Evolutionary conservation across 805 yeast genomes (phyloP), one percentile per base, ranked within the genome.

Genomic region (Lachancea sp.): DNA sequence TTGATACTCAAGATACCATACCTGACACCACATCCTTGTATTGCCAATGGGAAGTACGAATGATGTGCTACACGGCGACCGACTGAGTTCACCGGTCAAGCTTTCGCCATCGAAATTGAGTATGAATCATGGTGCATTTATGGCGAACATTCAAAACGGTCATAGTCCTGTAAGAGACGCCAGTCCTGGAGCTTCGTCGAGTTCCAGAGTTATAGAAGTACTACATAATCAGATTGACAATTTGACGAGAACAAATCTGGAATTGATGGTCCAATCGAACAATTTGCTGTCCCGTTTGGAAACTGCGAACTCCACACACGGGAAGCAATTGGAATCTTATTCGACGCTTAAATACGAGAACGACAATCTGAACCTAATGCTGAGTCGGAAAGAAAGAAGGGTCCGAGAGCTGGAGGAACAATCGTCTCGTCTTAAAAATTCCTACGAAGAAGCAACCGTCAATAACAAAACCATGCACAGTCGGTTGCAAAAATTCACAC

Each of bases 311-410:
- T 54, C 68, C 56, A 53, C 53, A 52, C 59, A 68, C 70, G 36
- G 67, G 49, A 79, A 78, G 60, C 76, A 80, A 49, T 67, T 72
- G 54, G 71, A 76, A 42, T 65, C 72, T 25, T 56, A 72, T 43
- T 78, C 87, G 26, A 81, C 80, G 50, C 69, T 84, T 32, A 82
- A 82, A 61, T 90, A 84, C 60, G 91, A 87, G 56, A 82, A 82
- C 54, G 89, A 85, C 51, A 82, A 82, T 68, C 70, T 83, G 36
- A 81, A 76, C 55, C 79, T 88, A 1, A 66, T 85, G 50, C 65
- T 86, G 47, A 78, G 75, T 49, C 69, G 95, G 42, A 84, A 85
- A 55, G 88, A 84, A 54, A 71, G 90, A 42, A 69, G 86, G 43
- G 74, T 85, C 20, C 56, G 68, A 26, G 91, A 83, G 52, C 65